These are phyloP conservation scores for Ceratonia siliqua DNA, from an alignment of 306 rosid species.

Conservation along the genomic window DNA sequence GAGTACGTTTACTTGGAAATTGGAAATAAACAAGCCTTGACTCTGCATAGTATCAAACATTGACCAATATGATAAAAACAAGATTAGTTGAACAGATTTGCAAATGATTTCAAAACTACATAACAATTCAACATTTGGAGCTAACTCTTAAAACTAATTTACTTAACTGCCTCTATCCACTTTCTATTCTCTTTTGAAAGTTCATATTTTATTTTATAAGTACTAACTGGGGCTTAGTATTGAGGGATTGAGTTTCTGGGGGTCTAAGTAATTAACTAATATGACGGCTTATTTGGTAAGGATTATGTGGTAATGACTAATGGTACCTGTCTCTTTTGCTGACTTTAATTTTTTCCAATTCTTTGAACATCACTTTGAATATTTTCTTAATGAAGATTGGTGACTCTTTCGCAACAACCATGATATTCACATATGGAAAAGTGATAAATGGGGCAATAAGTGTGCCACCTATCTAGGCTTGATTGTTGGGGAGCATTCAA, in stretches of 20 bases:
- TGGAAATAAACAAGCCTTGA: background rate
- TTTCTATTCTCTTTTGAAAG: too few species aligned
- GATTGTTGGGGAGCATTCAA: constrained; percentile 23
- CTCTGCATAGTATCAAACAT: background rate
- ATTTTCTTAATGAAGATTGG: constrained; percentile 23
- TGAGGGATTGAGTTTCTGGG: background rate
- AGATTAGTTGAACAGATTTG: background rate
- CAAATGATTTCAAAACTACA: background rate
- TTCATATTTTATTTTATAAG: too few species aligned
- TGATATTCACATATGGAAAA: background rate
- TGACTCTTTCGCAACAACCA: background rate
- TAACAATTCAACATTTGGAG: background rate
- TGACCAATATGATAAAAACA: background rate
- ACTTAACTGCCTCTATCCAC: too few species aligned
- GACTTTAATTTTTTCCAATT: background rate
- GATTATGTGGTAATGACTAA: constrained; percentile 1
- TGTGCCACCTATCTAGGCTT: constrained; percentile 31
- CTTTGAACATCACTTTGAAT: constrained; percentile 28
- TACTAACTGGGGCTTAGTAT: too few species aligned
- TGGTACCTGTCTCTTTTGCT: constrained; percentile 10
- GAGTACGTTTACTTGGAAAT: background rate
- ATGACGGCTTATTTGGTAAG: constrained; percentile 2
- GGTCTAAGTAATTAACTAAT: background rate
- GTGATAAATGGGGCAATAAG: background rate
- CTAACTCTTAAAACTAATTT: background rate